A percentile compares a stretch with the other conserved stretches of the same genome.
Conservation (phyloP, 805 yeast genomes). For the Kluyveromyces aestuarii region DNA sequence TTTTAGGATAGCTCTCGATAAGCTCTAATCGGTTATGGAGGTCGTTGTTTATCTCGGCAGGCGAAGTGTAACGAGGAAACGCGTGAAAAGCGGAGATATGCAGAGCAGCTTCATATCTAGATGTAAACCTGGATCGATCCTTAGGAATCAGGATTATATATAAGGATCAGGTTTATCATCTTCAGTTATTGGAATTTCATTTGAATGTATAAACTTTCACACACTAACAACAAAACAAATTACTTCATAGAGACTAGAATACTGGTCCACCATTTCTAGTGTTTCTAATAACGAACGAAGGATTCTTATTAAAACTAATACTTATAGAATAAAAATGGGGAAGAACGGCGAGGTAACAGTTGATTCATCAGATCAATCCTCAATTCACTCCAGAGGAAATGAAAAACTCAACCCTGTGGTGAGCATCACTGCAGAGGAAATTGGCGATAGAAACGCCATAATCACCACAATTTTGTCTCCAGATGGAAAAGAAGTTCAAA, state of each 20-base stretch:
- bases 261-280: no score
- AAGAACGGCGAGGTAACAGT: neutral
- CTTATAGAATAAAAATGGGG: neutral
- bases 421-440: constrained; percentile 5
- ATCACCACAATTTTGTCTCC: constrained; percentile 7
- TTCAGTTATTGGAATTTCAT: no score
- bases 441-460: constrained; percentile 3
- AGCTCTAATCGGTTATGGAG: neutral
- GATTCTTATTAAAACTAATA: neutral
- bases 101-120: neutral
- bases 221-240: no score
- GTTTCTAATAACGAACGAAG: no score
- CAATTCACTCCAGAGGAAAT: neutral
- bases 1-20: neutral
- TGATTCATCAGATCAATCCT: neutral
- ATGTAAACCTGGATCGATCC: neutral
- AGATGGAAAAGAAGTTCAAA: constrained; percentile 10
- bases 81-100: neutral
- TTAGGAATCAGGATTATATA: neutral
- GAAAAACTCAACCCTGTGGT: constrained; percentile 5
- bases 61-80: neutral
- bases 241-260: no score
- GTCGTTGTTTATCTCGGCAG: neutral
- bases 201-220: no score
- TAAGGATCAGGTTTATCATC: neutral